Evolutionary conservation across 768 basidiomycete genomes (phyloP).

Genomic region (Leccinum disarticulatum): DNA sequence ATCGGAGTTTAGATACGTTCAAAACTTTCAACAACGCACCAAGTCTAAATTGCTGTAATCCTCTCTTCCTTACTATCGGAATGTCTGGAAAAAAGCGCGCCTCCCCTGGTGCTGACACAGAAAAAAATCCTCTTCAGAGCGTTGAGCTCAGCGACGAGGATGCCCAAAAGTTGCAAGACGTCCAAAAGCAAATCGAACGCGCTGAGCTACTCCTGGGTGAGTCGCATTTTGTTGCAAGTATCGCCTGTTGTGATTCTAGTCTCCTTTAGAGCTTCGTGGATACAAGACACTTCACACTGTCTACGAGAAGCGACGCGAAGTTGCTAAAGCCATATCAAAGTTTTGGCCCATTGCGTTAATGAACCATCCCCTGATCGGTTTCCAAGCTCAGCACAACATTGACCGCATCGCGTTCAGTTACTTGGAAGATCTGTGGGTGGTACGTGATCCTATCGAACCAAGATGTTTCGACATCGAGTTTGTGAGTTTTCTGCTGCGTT

Average conservation of each 20-base stretch:
- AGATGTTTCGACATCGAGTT: conserved; percentile 86
- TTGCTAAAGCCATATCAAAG: conserved; percentile 64
- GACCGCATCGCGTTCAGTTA: conserved; percentile 83
- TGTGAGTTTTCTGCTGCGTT: conserved; percentile 50
- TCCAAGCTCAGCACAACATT: conserved; percentile 67
- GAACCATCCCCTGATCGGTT: conserved; percentile 63
- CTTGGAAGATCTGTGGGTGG: conserved; percentile 84
- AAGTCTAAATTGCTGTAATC: conserved; percentile 8
- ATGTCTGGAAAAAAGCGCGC: conserved; percentile 66
- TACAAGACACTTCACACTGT: conserved; percentile 56
- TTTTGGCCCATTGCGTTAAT: conserved; percentile 88
- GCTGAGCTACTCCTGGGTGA: conserved; percentile 72
- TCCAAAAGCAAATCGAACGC: conserved; percentile 70
- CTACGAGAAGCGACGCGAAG: conserved; percentile 69
- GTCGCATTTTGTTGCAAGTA: conserved; percentile 25
- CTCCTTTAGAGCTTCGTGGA: conserved; percentile 58
- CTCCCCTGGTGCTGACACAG: conserved; percentile 75
- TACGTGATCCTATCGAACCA: conserved; percentile 68
- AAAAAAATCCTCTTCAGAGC: conserved; percentile 64
- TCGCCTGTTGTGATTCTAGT: conserved; percentile 10
- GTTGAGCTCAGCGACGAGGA: conserved; percentile 73
- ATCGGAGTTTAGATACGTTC: conserved; percentile 33
- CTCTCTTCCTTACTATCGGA: conserved; percentile 6
- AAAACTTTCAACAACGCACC: conserved; percentile 17
- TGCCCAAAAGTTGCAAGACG: conserved; percentile 60